phyloP scores from a whole-genome alignment of 306 rosid genomes.

The Carpinus fangiana region DNA sequence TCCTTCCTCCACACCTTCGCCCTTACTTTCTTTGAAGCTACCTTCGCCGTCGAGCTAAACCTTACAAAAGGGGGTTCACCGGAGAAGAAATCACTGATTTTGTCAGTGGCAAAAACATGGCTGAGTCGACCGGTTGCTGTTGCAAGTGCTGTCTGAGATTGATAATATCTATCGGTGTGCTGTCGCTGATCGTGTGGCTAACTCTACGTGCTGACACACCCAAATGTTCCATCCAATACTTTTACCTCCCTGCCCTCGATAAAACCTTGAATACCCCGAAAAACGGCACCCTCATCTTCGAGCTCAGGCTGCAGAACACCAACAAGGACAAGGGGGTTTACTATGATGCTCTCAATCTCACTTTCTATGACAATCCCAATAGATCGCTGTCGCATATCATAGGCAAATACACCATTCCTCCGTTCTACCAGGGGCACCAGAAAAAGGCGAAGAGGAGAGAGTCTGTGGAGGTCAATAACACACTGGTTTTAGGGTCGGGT shows the following conservation, averaged over 20 bases:
- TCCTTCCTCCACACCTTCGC: no score
- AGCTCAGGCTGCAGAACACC: conserved; percentile 37
- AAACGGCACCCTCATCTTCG: conserved; percentile 44
- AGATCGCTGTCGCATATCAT: conserved; percentile 17
- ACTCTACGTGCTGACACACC: conserved; percentile 57
- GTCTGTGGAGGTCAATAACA: conserved; percentile 21
- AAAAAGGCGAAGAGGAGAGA: conserved; percentile 44
- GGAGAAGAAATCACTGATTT: no score
- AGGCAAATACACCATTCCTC: conserved; percentile 21
- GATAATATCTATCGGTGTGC: conserved; percentile 31
- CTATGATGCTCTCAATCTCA: conserved; percentile 57
- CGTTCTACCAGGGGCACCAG: conserved; percentile 76
- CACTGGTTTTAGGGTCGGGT: conserved; percentile 13
- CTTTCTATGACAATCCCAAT: conserved; percentile 30
- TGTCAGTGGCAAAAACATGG: conserved; percentile 9
- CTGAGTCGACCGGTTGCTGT: conserved; percentile 22
- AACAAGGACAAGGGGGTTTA: conserved; percentile 75
- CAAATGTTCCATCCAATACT: conserved; percentile 34
- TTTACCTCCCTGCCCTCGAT: conserved; percentile 78
- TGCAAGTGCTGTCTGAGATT: conserved; percentile 35
- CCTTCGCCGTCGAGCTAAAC: no score
- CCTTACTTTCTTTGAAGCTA: no score
- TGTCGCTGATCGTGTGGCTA: conserved; percentile 47
- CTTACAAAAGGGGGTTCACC: no score
- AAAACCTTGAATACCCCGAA: conserved; percentile 31